Evolutionary conservation across 495 filamentous ascomycete genomes (phyloP).

Genomic region (Hypoxylon perforatum): DNA sequence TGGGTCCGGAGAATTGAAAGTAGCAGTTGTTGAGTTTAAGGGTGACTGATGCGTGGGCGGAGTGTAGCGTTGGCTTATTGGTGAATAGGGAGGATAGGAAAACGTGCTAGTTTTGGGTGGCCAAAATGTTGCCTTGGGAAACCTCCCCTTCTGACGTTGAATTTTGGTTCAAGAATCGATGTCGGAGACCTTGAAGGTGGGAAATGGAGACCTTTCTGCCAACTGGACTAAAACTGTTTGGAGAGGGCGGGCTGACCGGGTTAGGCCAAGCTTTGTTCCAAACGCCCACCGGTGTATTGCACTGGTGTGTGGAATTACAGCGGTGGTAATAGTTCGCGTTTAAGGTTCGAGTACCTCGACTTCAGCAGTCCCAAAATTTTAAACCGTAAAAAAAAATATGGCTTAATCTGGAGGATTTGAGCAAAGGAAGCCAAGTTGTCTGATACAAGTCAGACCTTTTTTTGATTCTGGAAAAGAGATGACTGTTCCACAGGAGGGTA

Average conservation of each 20-base stretch:
- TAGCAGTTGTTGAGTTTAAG: neutral
- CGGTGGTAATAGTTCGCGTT: neutral
- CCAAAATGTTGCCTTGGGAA: constrained; percentile 21
- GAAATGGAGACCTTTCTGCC: neutral
- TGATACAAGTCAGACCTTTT: constrained; percentile 1
- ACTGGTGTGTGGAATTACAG: constrained; percentile 6
- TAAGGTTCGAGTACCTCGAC: too few relatives aligned
- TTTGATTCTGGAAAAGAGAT: constrained; percentile 10
- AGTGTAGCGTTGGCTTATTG: constrained; percentile 14
- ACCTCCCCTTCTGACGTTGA: constrained; percentile 6
- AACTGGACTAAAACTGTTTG: neutral
- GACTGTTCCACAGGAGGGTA: constrained; percentile 13
- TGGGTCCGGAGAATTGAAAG: constrained; percentile 6
- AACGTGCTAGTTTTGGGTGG: constrained; percentile 27
- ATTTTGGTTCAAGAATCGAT: constrained; percentile 15
- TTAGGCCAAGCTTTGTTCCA: constrained; percentile 35
- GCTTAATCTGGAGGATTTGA: neutral
- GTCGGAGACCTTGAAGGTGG: constrained; percentile 3
- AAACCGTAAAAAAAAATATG: neutral
- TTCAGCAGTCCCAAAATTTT: neutral
- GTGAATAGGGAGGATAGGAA: constrained; percentile 22
- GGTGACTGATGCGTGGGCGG: constrained; percentile 10
- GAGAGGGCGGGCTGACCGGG: constrained; percentile 3
- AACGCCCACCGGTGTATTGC: neutral
- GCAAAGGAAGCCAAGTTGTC: constrained; percentile 20